phyloP scores from a whole-genome alignment of 176 grass and related monocot genomes.

The Alopecurus myosuroides region DNA sequence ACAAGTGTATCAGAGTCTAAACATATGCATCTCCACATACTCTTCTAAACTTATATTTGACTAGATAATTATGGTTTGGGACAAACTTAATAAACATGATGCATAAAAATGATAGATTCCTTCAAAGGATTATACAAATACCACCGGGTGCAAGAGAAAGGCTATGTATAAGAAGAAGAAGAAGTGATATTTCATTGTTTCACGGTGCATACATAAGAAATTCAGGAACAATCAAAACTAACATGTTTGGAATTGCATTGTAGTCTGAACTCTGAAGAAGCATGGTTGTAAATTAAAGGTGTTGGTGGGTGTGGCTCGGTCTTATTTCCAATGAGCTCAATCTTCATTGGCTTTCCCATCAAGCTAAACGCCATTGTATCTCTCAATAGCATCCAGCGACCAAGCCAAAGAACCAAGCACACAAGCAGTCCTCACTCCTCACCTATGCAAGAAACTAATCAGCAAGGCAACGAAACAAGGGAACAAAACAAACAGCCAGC shows the following conservation, averaged over 20 bases:
- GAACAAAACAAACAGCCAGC: too few species aligned
- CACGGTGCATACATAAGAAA: not conserved
- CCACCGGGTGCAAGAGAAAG: not conserved
- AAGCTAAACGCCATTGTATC: conserved; percentile 79
- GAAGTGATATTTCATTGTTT: not conserved
- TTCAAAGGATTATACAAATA: conserved; percentile 2
- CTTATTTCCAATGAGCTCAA: conserved; percentile 71
- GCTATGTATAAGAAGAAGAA: not conserved
- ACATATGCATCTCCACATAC: not conserved
- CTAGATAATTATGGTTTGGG: not conserved
- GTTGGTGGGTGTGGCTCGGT: conserved; percentile 20
- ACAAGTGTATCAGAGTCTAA: not conserved
- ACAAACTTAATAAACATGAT: not conserved
- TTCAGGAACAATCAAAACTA: conserved; percentile 3
- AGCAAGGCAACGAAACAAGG: too few species aligned
- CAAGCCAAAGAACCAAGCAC: too few species aligned
- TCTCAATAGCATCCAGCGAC: conserved; percentile 73
- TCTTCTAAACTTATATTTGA: not conserved
- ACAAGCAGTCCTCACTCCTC: too few species aligned
- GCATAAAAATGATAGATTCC: not conserved
- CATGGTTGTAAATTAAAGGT: conserved; percentile 19
- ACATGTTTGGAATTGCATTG: conserved; percentile 43
- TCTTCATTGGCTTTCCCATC: conserved; percentile 91
- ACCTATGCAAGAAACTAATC: too few species aligned
- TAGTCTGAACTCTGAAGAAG: conserved; percentile 46